A percentile compares a stretch with the other conserved stretches of the same genome.
phyloP scores from a whole-genome alignment of 306 rosid genomes.

The Dalbergia cochinchinensis region DNA sequence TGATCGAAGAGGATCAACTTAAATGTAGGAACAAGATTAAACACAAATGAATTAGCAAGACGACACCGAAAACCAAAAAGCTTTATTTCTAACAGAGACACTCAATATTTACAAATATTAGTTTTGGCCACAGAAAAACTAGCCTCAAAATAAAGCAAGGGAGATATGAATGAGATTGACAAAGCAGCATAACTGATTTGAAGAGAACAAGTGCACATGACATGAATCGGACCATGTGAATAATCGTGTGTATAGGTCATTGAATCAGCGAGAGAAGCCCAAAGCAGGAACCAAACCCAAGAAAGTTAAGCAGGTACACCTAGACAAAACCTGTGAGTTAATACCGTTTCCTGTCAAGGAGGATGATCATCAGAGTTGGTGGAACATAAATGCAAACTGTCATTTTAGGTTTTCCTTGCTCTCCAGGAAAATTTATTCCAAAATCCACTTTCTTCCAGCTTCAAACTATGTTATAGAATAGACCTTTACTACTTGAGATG shows the following conservation, averaged over 20 bases:
- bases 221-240: not conserved
- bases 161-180: not conserved
- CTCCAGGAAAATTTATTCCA: constrained; percentile 35
- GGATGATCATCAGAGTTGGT: constrained; percentile 19
- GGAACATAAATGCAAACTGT: constrained; percentile 32
- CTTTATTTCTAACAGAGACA: constrained; percentile 25
- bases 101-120: constrained; percentile 12
- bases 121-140: not conserved
- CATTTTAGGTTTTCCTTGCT: constrained; percentile 36
- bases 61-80: not conserved
- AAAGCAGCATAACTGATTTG: constrained; percentile 1
- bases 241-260: constrained; percentile 9
- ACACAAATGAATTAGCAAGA: constrained; percentile 8
- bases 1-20: constrained; percentile 4
- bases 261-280: constrained; percentile 17
- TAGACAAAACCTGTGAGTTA: constrained; percentile 27
- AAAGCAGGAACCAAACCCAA: constrained; percentile 14
- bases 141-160: not conserved
- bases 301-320: constrained; percentile 1
- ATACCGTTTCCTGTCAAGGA: constrained; percentile 3
- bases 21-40: not conserved
- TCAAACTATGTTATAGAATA: constrained; percentile 66
- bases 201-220: constrained; percentile 5
- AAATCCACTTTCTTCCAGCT: constrained; percentile 29
- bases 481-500: constrained; percentile 84